Conservation (phyloP, 2,329 filamentous ascomycete genomes). For the Fusarium subglutinans region DNA sequence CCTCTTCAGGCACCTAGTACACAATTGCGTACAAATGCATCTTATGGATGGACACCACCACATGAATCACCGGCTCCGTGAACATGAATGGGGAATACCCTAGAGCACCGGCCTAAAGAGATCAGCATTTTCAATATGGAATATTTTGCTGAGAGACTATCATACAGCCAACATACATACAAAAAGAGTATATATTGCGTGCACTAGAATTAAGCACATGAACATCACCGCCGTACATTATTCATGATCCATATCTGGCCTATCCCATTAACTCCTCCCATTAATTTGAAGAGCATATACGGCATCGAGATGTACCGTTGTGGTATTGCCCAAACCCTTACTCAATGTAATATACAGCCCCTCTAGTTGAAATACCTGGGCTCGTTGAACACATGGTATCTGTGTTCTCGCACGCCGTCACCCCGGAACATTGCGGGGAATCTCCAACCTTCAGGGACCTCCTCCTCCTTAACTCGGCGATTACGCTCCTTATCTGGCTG, state of each 20-base stretch:
- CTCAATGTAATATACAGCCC: not conserved
- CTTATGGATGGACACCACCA: not conserved
- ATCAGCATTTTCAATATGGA: not conserved
- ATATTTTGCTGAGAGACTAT: not conserved
- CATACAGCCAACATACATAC: not conserved
- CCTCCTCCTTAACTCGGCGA: constrained; percentile 70
- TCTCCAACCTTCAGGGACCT: constrained; percentile 79
- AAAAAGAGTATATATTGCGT: constrained; percentile 22
- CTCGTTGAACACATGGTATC: constrained; percentile 95
- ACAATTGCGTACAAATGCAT: not conserved
- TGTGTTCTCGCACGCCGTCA: constrained; percentile 85
- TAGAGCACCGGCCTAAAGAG: not conserved
- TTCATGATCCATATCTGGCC: constrained; percentile 18
- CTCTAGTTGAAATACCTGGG: constrained; percentile 72
- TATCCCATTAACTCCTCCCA: constrained; percentile 17
- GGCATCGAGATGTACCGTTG: not conserved
- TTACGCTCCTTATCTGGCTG: constrained; percentile 64
- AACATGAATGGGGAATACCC: not conserved
- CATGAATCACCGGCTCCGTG: not conserved
- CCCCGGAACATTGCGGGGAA: constrained; percentile 90
- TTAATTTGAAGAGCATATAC: not conserved
- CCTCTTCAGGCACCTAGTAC: not conserved
- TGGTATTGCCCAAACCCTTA: constrained; percentile 5
- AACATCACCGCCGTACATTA: constrained; percentile 29
- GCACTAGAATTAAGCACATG: constrained; percentile 23